These are phyloP conservation scores for thale cress (Arabidopsis thaliana) DNA, from an alignment of 345 rosid genomes.

Conservation along the genomic window DNA sequence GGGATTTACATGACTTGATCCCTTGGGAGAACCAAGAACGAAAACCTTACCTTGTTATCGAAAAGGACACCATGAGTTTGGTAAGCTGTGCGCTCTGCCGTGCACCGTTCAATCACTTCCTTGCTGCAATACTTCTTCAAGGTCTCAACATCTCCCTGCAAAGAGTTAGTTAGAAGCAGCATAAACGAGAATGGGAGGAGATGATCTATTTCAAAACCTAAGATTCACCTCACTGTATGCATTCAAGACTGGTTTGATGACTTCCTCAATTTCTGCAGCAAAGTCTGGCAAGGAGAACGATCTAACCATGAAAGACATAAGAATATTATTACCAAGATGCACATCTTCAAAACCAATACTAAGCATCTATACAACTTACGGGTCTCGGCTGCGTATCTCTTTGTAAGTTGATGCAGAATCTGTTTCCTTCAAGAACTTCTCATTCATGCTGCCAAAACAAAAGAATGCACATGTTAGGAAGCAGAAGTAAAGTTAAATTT, in stretches of 20 bases:
- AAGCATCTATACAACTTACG: constrained; percentile 55
- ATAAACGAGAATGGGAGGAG: neutral
- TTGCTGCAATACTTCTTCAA: constrained; percentile 83
- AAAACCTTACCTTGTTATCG: constrained; percentile 71
- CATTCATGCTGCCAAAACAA: constrained; percentile 68
- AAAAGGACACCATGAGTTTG: constrained; percentile 71
- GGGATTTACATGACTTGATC: neutral
- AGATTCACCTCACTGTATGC: constrained; percentile 75
- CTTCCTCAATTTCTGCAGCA: constrained; percentile 86
- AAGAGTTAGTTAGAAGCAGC: constrained; percentile 14
- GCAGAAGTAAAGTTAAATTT: neutral
- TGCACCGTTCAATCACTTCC: constrained; percentile 77
- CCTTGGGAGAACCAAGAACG: constrained; percentile 6
- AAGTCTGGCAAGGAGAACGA: constrained; percentile 89
- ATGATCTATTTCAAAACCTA: constrained; percentile 15
- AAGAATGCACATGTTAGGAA: constrained; percentile 12
- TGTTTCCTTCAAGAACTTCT: constrained; percentile 81
- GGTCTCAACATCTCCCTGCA: constrained; percentile 73
- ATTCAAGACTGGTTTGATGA: constrained; percentile 75
- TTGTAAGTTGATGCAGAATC: constrained; percentile 81
- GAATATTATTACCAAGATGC: constrained; percentile 12
- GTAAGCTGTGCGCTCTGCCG: constrained; percentile 73
- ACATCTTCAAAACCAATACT: constrained; percentile 6
- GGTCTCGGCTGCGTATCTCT: constrained; percentile 85
- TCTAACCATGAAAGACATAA: constrained; percentile 47